Conservation (phyloP, 2,329 filamentous ascomycete genomes). For the Trichophyton rubrum region DNA sequence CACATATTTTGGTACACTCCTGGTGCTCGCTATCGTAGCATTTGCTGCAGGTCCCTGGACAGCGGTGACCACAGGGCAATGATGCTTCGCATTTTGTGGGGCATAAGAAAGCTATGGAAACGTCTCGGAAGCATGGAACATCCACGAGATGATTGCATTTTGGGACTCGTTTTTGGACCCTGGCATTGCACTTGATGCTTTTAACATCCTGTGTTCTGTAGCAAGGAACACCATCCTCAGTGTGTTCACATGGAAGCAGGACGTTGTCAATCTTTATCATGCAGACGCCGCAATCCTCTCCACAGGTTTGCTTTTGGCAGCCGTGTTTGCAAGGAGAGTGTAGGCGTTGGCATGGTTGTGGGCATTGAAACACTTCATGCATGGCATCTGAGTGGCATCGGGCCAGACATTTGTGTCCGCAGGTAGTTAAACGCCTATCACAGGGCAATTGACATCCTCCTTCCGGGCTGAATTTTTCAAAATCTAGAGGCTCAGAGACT, state of each 20-base stretch:
- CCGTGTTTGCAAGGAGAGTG: constrained; percentile 30
- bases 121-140: constrained; percentile 40
- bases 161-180: constrained; percentile 39
- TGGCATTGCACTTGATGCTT: constrained; percentile 37
- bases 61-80: constrained; percentile 45
- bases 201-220: constrained; percentile 33
- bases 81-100: constrained; percentile 32
- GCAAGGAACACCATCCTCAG: constrained; percentile 21
- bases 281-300: constrained; percentile 26
- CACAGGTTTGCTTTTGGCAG: constrained; percentile 30
- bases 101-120: constrained; percentile 39
- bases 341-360: constrained; percentile 28
- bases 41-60: not conserved
- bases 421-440: constrained; percentile 26
- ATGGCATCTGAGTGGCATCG: constrained; percentile 36
- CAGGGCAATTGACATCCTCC: constrained; percentile 48
- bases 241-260: constrained; percentile 23
- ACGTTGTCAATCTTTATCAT: constrained; percentile 22
- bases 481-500: constrained; percentile 46
- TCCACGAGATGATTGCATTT: constrained; percentile 44
- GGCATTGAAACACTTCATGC: constrained; percentile 32
- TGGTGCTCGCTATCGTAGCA: constrained; percentile 28
- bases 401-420: constrained; percentile 35
- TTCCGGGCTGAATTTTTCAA: constrained; percentile 44
- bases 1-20: constrained; percentile 34